Base-by-base conservation (phyloP, 2,329 filamentous ascomycete species). In the Hirsutella minnesotensis region DNA sequence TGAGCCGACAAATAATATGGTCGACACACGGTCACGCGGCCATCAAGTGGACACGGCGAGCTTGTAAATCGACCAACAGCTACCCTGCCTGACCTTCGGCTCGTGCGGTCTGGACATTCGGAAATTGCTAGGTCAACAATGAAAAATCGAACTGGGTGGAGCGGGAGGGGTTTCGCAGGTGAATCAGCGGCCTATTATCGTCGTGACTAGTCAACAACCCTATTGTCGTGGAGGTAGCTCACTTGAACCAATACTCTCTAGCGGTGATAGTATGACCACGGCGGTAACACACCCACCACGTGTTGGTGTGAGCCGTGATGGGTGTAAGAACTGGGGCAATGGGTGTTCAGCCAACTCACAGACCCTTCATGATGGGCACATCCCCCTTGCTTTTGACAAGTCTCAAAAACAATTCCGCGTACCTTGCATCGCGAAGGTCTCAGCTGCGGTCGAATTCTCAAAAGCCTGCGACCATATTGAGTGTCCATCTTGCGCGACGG, bases 371-470 rank as follows among this genome's bases (percentile, higher is more conserved):
- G 19, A 39, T 35, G 35, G 27, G 9, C 37, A 39, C 30, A 22
- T n/a, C 39, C 35, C 39, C 34, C 39, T 45, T 45, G 43, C 43
- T 36, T 45, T 42, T 16, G 21, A 30, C 16, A 38, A n/a, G 39
- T 45, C 39, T 42, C 35, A 45, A 30, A 19, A 30, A 24, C 22
- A 20, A 10, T 29, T n/a, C n/a, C 8, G 12, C 18, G 43, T 42
- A 36, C 39, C 43, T 45, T 45, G 39, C 39, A 45, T 45, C 35
- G 22, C 29, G 8, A 29, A 43, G 21, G 40, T 21, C 33, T 40
- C 42, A 30, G 31, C 18, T 27, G 42, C 35, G 35, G 35, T 18
- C 29, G 15, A 22, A 20, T 27, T 12, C 24, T 27, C 24, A 27
- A 12, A 27, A 27, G 24, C 24, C 24, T 27, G 24, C 24, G 12